A percentile compares a stretch with the other conserved stretches of the same genome.
phyloP scores from a whole-genome alignment of 345 rosid genomes.

The Brassica nigra region DNA sequence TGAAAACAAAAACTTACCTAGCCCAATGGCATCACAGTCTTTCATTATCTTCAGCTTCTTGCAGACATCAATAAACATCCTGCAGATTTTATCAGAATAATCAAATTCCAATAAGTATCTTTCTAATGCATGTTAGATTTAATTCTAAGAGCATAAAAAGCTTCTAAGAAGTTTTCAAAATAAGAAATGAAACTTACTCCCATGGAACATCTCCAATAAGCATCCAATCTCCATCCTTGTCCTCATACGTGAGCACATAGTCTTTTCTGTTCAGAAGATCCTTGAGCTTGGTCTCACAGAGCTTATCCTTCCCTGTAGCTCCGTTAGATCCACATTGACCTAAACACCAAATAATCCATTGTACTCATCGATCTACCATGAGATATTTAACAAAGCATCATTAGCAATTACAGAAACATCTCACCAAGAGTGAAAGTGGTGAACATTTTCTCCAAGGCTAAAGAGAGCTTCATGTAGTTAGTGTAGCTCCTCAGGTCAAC shows the following conservation, averaged over 20 bases:
- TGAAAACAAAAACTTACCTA: slow-evolving; percentile 49
- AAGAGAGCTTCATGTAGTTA: slow-evolving; percentile 68
- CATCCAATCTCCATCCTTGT: slow-evolving; percentile 96
- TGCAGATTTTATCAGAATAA: slow-evolving; percentile 27
- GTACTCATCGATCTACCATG: background rate
- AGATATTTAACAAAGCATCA: background rate
- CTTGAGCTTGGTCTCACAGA: slow-evolving; percentile 70
- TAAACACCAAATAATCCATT: slow-evolving; percentile 34
- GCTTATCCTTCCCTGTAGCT: slow-evolving; percentile 48
- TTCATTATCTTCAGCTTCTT: slow-evolving; percentile 93
- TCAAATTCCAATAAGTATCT: background rate
- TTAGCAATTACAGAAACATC: slow-evolving; percentile 33
- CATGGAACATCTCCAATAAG: slow-evolving; percentile 98
- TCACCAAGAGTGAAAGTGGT: slow-evolving; percentile 88
- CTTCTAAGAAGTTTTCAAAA: background rate
- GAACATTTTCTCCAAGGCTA: slow-evolving; percentile 92
- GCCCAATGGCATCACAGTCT: slow-evolving; percentile 89
- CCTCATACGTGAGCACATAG: slow-evolving; percentile 87
- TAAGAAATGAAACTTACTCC: slow-evolving; percentile 60
- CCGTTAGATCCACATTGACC: slow-evolving; percentile 75
- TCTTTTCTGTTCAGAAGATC: slow-evolving; percentile 90
- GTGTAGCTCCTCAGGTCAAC: slow-evolving; percentile 78
- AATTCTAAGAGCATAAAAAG: too few relatives aligned
- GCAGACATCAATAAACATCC: slow-evolving; percentile 90
- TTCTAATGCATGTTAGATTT: background rate